Conservation (phyloP, 2,329 filamentous ascomycete genomes). For the Botrytis hyacinthi region DNA sequence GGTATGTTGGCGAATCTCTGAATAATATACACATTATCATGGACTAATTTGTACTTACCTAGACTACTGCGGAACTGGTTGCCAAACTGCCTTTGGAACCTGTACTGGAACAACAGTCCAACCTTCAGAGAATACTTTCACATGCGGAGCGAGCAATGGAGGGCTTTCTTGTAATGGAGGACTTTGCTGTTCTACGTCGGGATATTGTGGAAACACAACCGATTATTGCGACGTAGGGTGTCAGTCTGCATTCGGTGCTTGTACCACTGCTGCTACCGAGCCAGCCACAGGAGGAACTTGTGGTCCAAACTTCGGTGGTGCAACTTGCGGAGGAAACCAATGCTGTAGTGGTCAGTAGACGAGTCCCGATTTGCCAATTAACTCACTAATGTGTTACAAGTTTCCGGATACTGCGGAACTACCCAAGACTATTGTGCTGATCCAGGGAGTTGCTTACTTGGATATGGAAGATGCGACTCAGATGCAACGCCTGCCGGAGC, state of each 20-base stretch:
- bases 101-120: conserved; percentile 14
- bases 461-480: conserved; percentile 50
- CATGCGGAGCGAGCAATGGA: conserved; percentile 16
- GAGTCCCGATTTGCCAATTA: neutral
- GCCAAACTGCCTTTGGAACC: conserved; percentile 21
- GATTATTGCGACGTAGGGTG: conserved; percentile 25
- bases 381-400: conserved; percentile 1
- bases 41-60: neutral
- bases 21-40: neutral
- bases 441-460: conserved; percentile 26
- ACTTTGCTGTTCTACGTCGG: conserved; percentile 15
- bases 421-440: conserved; percentile 28
- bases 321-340: conserved; percentile 21
- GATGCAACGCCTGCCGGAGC: conserved; percentile 53
- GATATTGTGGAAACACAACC: conserved; percentile 20
- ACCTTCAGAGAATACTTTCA: conserved; percentile 4
- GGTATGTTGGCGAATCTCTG: conserved; percentile 10
- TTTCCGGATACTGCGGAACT: conserved; percentile 23
- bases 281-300: conserved; percentile 13
- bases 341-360: conserved; percentile 24
- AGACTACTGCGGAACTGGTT: conserved; percentile 36
- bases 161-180: conserved; percentile 14
- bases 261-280: conserved; percentile 9
- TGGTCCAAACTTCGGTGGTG: conserved; percentile 23
- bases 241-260: conserved; percentile 26